A percentile compares a stretch with the other conserved stretches of the same genome.
Conservation (phyloP, 768 basidiomycete species). For the Hericium erinaceus region DNA sequence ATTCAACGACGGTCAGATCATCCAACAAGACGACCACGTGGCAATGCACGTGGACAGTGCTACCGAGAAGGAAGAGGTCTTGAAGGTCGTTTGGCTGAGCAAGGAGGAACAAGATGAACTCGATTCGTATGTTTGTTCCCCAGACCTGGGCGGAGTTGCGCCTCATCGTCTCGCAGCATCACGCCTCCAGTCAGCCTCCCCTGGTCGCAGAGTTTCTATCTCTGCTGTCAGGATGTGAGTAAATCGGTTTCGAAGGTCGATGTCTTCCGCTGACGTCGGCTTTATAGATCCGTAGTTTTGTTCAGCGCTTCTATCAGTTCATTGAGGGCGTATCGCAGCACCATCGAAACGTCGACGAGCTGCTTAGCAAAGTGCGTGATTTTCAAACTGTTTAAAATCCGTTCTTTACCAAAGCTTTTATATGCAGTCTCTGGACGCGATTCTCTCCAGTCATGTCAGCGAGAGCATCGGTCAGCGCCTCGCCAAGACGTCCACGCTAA, state of each 20-base stretch:
- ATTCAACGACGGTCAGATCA: constrained; percentile 42
- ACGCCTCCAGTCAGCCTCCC: constrained; percentile 67
- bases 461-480: constrained; percentile 70
- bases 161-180: constrained; percentile 30
- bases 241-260: neutral
- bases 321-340: constrained; percentile 91
- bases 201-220: constrained; percentile 92
- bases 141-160: neutral
- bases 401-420: neutral
- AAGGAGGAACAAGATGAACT: constrained; percentile 56
- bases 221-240: constrained; percentile 83
- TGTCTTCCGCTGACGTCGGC: neutral
- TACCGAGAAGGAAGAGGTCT: constrained; percentile 59
- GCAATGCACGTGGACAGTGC: constrained; percentile 67
- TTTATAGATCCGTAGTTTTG: constrained; percentile 71
- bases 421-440: constrained; percentile 71
- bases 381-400: neutral
- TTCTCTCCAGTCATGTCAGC: constrained; percentile 70
- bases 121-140: constrained; percentile 30
- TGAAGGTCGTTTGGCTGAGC: constrained; percentile 79
- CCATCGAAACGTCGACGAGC: constrained; percentile 84
- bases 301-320: constrained; percentile 94
- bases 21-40: constrained; percentile 79
- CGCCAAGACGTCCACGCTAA: constrained; percentile 64
- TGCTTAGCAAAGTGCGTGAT: constrained; percentile 67